Base-by-base conservation (phyloP, 2,329 filamentous ascomycete species). In the Neopestalotiopsis rosae region DNA sequence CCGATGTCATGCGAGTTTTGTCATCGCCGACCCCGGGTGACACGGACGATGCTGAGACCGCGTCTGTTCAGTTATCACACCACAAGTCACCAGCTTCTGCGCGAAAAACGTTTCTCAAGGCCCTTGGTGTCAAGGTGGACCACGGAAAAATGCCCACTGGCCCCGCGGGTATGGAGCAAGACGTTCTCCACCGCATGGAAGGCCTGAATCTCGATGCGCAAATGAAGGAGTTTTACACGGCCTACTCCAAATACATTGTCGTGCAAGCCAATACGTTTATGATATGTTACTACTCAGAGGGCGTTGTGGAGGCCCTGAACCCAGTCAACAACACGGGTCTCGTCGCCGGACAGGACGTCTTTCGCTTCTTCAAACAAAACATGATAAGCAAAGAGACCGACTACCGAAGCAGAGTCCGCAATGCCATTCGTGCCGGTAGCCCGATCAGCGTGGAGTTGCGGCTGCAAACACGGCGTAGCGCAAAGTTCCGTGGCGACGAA, bases 1-100 rank as follows among this genome's bases (percentile, higher is more conserved):
- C 77, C 1, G 83, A 84, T 67, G 75, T 84, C 12, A 70, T 85
- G 71, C 76, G 75, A 4, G 76, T 84, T 7, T 72, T 85, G 45
- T 70, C 69, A 20, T 42, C 49, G 4, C 66, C 69, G 4, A 76
- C 30, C 69, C 76, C 30, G 73, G 77, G 20, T 71, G 74, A 32
- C 62, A 67, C 28, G 10, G 58, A 64, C n/a, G 10, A 63, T 65
- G 9, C 62, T 13, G 24, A 58, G 20, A 57, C 14, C 7, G 24
- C 38, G 2, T 13, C 64, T 65, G 13, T 58, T 14, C 52, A 63
- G 28, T 24, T 28, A 4, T 30, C 13, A n/a, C 28, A 14, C 7
- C 32, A 20, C 13, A 17, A 40, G 61, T 9, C 24, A 3, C 49
- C 38, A 24, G 14, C 24, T 13, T 20, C n/a, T 67, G 67, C 59